Conservation (phyloP, 2,329 filamentous ascomycete genomes). For the Neocatenulostroma microsporum region DNA sequence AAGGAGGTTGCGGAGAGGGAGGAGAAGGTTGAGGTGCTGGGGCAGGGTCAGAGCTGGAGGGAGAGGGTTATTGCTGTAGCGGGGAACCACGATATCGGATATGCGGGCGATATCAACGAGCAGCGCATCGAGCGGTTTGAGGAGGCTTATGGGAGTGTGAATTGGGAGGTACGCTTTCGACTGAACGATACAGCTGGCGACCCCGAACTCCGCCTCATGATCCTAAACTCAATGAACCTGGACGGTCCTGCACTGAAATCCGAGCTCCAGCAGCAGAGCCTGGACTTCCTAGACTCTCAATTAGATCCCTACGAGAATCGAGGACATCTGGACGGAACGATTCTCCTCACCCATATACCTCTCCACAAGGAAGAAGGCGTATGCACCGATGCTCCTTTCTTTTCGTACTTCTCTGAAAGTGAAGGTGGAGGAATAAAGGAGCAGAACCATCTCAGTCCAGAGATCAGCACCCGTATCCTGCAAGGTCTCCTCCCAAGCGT, state of each 20-base stretch:
- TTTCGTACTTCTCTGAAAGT: conserved; percentile 63
- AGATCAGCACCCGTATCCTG: conserved; percentile 62
- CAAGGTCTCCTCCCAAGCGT: conserved; percentile 77
- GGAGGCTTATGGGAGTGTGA: conserved; percentile 72
- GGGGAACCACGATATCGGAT: conserved; percentile 95
- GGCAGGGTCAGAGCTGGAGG: conserved; percentile 55
- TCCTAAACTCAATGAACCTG: conserved; percentile 89
- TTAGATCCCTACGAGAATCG: conserved; percentile 14
- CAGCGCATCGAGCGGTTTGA: conserved; percentile 74
- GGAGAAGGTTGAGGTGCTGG: conserved; percentile 33
- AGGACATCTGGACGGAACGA: conserved; percentile 48
- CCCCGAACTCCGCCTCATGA: conserved; percentile 71
- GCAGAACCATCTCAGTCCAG: conserved; percentile 77
- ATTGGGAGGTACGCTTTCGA: conserved; percentile 75
- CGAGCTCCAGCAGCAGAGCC: conserved; percentile 66
- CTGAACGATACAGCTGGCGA: conserved; percentile 21
- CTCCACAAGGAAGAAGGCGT: conserved; percentile 74
- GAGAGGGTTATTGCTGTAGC: conserved; percentile 76
- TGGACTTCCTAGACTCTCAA: conserved; percentile 60
- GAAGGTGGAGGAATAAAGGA: conserved; percentile 65
- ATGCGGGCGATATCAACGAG: conserved; percentile 81
- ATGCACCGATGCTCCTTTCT: conserved; percentile 77
- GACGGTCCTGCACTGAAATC: conserved; percentile 67
- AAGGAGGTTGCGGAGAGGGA: conserved; percentile 23
- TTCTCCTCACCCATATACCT: conserved; percentile 87